Evolutionary conservation across 2,329 filamentous ascomycete genomes (phyloP).

Genomic region (Scedosporium apiospermum): DNA sequence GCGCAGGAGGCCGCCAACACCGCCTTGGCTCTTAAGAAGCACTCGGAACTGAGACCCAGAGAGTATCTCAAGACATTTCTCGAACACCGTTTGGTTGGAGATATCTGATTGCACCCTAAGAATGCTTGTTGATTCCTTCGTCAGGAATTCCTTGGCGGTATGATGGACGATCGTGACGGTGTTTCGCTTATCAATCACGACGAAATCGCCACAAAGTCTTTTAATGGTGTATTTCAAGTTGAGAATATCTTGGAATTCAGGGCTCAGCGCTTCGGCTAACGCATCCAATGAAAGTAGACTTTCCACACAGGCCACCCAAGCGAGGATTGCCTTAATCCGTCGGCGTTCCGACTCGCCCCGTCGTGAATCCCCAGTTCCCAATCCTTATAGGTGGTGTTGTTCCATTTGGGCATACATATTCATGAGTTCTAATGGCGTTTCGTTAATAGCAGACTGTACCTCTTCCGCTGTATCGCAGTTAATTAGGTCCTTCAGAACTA

Average conservation of each 20-base stretch:
- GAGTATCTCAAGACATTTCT: not conserved
- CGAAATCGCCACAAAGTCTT: conserved; percentile 3
- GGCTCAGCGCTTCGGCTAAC: not conserved
- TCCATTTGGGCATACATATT: not conserved
- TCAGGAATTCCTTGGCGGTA: not conserved
- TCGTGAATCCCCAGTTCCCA: too few relatives aligned
- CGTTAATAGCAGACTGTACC: not conserved
- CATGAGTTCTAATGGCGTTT: not conserved
- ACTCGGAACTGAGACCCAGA: not conserved
- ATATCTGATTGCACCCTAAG: not conserved
- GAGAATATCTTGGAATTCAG: not conserved
- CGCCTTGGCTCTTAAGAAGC: not conserved
- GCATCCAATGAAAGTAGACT: not conserved
- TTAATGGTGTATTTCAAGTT: not conserved
- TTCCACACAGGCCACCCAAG: not conserved
- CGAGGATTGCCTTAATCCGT: not conserved
- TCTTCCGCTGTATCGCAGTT: not conserved
- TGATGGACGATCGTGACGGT: not conserved
- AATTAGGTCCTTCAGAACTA: not conserved
- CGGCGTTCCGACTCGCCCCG: not conserved
- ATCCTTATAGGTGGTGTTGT: too few relatives aligned
- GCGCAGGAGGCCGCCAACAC: not conserved
- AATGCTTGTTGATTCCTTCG: too few relatives aligned
- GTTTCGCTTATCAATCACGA: not conserved
- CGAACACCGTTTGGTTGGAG: not conserved